Percentiles rank a stretch among this genome's conserved stretches.
These are phyloP conservation scores for Citrus sp. DNA, from an alignment of 345 rosid genomes.

Conservation along the genomic window DNA sequence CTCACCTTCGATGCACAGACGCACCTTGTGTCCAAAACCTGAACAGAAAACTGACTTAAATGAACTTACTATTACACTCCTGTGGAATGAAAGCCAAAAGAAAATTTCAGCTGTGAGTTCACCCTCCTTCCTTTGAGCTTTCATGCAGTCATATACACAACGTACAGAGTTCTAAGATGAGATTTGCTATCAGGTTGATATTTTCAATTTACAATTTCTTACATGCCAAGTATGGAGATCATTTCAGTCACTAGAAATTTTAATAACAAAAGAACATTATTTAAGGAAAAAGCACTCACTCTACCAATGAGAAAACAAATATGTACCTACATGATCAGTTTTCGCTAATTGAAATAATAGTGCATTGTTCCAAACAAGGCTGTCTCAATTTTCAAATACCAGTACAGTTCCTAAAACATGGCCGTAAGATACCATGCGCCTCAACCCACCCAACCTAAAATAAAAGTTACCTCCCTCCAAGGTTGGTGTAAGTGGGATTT, in stretches of 20 bases:
- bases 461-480: neutral
- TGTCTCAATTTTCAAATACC: too few relatives aligned
- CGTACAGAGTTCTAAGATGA: neutral
- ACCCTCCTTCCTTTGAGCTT: neutral
- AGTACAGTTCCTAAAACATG: too few relatives aligned
- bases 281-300: neutral
- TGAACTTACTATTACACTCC: neutral
- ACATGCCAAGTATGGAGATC: neutral
- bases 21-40: neutral
- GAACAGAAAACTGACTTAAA: neutral
- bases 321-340: neutral
- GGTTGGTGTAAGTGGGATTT: neutral
- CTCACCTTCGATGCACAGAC: neutral
- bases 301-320: neutral
- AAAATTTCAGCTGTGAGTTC: neutral
- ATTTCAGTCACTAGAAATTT: neutral
- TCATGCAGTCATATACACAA: neutral
- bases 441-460: neutral
- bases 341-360: neutral
- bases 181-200: neutral
- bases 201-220: neutral
- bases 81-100: neutral
- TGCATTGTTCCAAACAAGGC: neutral
- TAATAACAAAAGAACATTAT: neutral
- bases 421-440: neutral